Base-by-base conservation (phyloP, 306 rosid species). In the Carpinus fangiana region DNA sequence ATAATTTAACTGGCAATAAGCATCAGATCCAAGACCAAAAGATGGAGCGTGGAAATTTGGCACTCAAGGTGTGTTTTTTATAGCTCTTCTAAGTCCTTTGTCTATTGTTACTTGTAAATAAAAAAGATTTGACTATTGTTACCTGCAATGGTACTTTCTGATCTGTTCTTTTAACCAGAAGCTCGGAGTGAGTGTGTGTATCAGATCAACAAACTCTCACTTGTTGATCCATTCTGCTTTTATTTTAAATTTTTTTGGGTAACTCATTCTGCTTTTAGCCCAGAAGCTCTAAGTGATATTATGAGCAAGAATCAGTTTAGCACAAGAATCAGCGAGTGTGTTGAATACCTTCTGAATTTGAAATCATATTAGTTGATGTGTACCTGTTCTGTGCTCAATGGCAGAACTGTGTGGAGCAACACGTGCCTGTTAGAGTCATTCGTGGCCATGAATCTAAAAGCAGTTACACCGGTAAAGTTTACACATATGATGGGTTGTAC, bases 401-500 rank as follows among this genome's bases (percentile, higher is more conserved):
- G 78, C 87, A 95, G 99, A 95, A 95, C 57, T 91, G 90, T 78
- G 82, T 80, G 31, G 97, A 86, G 52, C 97, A 95, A 79, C 12
- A 64, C 72, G 89, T 89, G 57, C 92, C 94, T 61, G 97, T 95
- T 53, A 90, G 99, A 86, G 99, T 95, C 60, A 54, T 90, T 74
- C 99, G 99, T 17, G 99, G 99, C 67, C 99, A 90, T 76, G 89
- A 82, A 52, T 95, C 90, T 75, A 23, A 83, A 20, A 88, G 84
- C 81, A 91, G 98, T 83, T 94, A 94, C 80, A 54, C 90, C 73
- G 87, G 93, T 34, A 95, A 89, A 91, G 84, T 95, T 20, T 95
- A 95, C 88, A 95, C 99, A 11, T 95, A 93, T 45, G 99, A 95
- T 86, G 99, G 99, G 31, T 90, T 95, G 84, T 95, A 95, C 87